phyloP scores from a whole-genome alignment of 768 basidiomycete species.

The Suillus tomentosus region DNA sequence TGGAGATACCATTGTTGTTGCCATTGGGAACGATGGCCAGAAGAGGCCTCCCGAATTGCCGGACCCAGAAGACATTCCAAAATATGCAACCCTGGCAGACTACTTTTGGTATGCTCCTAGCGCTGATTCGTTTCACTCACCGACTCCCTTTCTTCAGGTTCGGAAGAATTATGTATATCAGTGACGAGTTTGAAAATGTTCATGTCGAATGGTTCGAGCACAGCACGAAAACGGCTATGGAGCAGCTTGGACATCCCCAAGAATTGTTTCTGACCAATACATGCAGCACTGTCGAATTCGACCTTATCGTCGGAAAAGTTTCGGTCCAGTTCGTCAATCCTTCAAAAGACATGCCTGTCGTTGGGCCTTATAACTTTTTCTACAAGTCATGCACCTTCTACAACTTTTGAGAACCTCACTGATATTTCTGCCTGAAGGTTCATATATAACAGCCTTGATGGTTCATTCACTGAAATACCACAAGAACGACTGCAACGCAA shows the following conservation, averaged over 20 bases:
- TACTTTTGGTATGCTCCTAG: slow-evolving; percentile 60
- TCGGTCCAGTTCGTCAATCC: slow-evolving; percentile 39
- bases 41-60: slow-evolving; percentile 37
- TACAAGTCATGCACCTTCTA: slow-evolving; percentile 47
- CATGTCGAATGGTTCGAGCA: slow-evolving; percentile 82
- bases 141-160: slow-evolving; percentile 51
- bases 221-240: slow-evolving; percentile 58
- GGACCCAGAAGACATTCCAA: slow-evolving; percentile 36
- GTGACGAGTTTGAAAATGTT: slow-evolving; percentile 41
- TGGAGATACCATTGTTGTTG: slow-evolving; percentile 63
- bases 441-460: slow-evolving; percentile 47
- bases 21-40: slow-evolving; percentile 36
- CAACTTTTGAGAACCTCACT: slow-evolving; percentile 1
- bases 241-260: slow-evolving; percentile 59
- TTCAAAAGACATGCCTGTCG: slow-evolving; percentile 26
- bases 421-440: slow-evolving; percentile 40
- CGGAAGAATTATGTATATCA: slow-evolving; percentile 59
- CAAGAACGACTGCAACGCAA: slow-evolving; percentile 19
- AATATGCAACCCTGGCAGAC: slow-evolving; percentile 46
- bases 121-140: slow-evolving; percentile 1
- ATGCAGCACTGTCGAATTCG: slow-evolving; percentile 48
- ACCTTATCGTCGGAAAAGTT: slow-evolving; percentile 50
- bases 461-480: slow-evolving; percentile 48
- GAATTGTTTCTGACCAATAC: slow-evolving; percentile 64
- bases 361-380: slow-evolving; percentile 48